Evolutionary conservation across 73 alveolate genomes (phyloP).

Genomic region (Strombidium stylifer): DNA sequence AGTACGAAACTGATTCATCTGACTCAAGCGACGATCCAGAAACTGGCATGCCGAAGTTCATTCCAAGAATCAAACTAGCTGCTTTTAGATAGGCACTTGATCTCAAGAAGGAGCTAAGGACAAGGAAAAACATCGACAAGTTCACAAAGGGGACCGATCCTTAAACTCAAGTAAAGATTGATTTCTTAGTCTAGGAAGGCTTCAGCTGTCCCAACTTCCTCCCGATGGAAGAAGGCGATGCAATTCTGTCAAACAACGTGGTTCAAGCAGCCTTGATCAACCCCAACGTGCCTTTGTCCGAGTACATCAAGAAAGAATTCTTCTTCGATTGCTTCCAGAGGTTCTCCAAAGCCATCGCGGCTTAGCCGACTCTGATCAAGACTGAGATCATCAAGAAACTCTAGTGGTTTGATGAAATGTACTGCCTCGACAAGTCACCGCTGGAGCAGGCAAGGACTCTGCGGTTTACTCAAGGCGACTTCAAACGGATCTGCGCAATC

Average conservation of each 20-base stretch:
- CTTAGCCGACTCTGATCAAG: slow-evolving; percentile 29
- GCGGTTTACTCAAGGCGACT: slow-evolving; percentile 29
- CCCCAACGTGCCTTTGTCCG: slow-evolving; percentile 21
- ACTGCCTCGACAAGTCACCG: slow-evolving; percentile 1
- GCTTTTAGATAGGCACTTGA: no score
- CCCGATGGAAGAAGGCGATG: slow-evolving; percentile 18
- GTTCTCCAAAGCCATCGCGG: slow-evolving; percentile 4
- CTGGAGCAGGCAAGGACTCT: background rate
- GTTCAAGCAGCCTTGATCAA: slow-evolving; percentile 8
- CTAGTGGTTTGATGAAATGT: slow-evolving; percentile 1
- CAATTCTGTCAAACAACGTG: background rate
- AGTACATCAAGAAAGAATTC: slow-evolving; percentile 8
- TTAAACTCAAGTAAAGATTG: background rate
- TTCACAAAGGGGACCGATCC: slow-evolving; percentile 45
- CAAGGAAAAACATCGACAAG: background rate
- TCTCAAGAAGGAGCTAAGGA: no score
- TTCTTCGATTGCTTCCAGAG: background rate
- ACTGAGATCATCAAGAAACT: slow-evolving; percentile 1
- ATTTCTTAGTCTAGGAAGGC: slow-evolving; percentile 9
- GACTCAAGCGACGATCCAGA: no score
- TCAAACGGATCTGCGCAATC: slow-evolving; percentile 13
- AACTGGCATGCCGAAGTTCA: no score
- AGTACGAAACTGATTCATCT: no score
- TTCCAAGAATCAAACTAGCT: no score
- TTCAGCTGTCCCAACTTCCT: slow-evolving; percentile 20